Evolutionary conservation across 345 rosid genomes (phyloP).

Genomic region (Brassica rapa): DNA sequence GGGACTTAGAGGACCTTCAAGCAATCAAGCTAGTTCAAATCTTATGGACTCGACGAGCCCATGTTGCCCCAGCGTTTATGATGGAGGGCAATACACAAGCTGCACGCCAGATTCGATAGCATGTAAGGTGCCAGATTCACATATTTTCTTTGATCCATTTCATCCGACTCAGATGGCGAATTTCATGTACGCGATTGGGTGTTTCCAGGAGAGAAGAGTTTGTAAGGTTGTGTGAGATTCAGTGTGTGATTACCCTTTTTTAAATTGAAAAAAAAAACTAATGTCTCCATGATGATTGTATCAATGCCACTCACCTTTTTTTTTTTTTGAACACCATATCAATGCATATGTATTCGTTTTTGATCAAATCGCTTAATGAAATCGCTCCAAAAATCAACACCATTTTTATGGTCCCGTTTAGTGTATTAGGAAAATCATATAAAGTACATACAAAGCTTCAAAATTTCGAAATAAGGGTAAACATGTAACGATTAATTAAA

Average conservation of each 20-base stretch:
- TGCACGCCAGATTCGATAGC: background rate
- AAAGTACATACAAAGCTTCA: too few species aligned
- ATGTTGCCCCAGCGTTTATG: constrained; percentile 31
- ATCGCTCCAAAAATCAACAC: background rate
- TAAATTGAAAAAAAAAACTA: too few species aligned
- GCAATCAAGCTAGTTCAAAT: constrained; percentile 26
- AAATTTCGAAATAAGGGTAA: too few species aligned
- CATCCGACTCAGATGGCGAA: constrained; percentile 38
- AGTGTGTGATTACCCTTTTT: background rate
- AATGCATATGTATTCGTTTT: background rate
- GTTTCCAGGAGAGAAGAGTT: constrained; percentile 25
- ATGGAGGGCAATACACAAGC: constrained; percentile 7
- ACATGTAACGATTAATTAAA: too few species aligned
- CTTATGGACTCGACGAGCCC: constrained; percentile 22
- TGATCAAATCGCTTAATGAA: background rate
- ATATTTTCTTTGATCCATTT: constrained; percentile 36
- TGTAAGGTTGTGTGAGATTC: constrained; percentile 16
- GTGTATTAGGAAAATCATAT: background rate
- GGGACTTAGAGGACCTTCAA: constrained; percentile 25
- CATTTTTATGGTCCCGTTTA: background rate
- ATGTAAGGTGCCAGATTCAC: constrained; percentile 17
- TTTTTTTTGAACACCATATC: background rate
- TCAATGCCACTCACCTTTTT: background rate
- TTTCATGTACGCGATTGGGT: constrained; percentile 14
- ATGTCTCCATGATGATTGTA: background rate